A percentile compares a stretch with the other conserved stretches of the same genome.
These are phyloP conservation scores for Plenodomus tracheiphilus DNA, from an alignment of 2,329 filamentous ascomycete genomes.

Conservation along the genomic window DNA sequence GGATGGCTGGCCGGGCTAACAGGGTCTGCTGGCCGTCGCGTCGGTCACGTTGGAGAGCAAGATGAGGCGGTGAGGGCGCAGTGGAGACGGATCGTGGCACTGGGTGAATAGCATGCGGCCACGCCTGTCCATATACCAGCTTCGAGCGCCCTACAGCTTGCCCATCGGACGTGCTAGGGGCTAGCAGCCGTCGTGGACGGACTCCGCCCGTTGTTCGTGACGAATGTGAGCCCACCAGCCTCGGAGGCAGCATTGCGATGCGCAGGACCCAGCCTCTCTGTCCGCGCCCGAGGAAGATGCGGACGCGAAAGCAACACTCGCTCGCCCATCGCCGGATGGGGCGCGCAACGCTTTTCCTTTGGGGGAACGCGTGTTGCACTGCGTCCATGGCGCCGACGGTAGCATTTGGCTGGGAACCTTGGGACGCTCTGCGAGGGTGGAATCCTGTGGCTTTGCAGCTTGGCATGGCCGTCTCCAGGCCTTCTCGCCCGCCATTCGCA, in stretches of 20 bases:
- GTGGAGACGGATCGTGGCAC: conserved; percentile 24
- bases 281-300: too few relatives aligned
- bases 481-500: too few relatives aligned
- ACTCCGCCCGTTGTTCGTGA: conserved; percentile 34
- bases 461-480: neutral
- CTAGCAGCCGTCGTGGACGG: conserved; percentile 38
- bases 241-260: neutral
- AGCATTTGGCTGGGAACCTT: too few relatives aligned
- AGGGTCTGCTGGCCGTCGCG: conserved; percentile 25
- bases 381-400: too few relatives aligned
- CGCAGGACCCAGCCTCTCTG: neutral
- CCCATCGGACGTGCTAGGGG: conserved; percentile 47
- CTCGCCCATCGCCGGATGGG: too few relatives aligned
- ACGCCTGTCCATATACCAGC: conserved; percentile 52
- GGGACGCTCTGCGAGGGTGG: neutral
- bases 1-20: conserved; percentile 18
- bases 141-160: neutral
- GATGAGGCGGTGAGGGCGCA: conserved; percentile 38
- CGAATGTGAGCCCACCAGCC: conserved; percentile 24
- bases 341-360: neutral
- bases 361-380: too few relatives aligned
- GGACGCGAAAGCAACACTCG: too few relatives aligned
- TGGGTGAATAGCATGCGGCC: conserved; percentile 38
- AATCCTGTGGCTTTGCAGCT: neutral
- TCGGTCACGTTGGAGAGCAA: conserved; percentile 34